A percentile compares a stretch with the other conserved stretches of the same genome.
Conservation (phyloP, 306 rosid species). For the Ziziphus jujuba region DNA sequence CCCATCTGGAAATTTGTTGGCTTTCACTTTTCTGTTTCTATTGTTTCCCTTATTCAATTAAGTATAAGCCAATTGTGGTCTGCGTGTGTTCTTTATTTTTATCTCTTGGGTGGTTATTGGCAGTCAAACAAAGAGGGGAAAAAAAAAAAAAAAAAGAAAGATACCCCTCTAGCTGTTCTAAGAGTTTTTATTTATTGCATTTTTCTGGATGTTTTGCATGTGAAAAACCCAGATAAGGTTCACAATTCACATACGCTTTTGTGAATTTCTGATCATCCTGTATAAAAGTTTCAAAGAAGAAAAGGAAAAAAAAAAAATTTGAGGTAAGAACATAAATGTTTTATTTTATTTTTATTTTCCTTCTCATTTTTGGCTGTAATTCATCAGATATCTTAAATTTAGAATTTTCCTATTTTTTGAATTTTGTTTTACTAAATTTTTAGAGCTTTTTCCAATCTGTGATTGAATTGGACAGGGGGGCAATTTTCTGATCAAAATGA, state of each 20-base stretch:
- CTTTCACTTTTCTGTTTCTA: slow-evolving; percentile 11
- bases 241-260: background rate
- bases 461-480: slow-evolving; percentile 15
- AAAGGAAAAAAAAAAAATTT: background rate
- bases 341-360: no score
- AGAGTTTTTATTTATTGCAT: background rate
- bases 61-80: background rate
- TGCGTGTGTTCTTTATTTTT: background rate
- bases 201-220: slow-evolving; percentile 1
- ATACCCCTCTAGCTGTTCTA: background rate
- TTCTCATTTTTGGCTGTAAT: background rate
- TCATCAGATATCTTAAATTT: background rate
- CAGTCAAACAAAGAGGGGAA: slow-evolving; percentile 10
- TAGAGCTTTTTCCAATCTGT: background rate
- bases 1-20: slow-evolving; percentile 8
- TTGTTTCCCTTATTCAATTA: background rate
- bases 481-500: slow-evolving; percentile 38
- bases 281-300: background rate
- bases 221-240: background rate
- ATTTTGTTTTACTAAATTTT: background rate
- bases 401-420: no score
- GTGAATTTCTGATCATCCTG: slow-evolving; percentile 17
- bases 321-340: slow-evolving; percentile 28
- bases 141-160: background rate
- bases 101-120: background rate